A percentile compares a stretch with the other conserved stretches of the same genome.
Evolutionary conservation across 2,329 filamentous ascomycete genomes (phyloP).

Genomic region (Monosporascus ibericus): DNA sequence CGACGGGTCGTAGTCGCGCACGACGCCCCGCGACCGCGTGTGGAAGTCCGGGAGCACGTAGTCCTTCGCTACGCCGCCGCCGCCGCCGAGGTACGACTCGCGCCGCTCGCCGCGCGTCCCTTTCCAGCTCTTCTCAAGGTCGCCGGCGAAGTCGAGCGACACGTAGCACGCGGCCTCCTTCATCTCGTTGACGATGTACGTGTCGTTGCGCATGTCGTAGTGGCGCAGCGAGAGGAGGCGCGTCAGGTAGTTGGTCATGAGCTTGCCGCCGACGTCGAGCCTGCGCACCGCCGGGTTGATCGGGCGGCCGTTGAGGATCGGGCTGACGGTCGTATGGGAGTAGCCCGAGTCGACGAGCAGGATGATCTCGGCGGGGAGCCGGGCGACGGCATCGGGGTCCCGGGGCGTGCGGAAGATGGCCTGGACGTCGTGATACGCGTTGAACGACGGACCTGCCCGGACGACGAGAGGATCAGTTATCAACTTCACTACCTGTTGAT

Average conservation of each 20-base stretch:
- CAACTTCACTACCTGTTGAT: not conserved
- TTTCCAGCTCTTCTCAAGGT: slow-evolving; percentile 83
- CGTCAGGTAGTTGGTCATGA: slow-evolving; percentile 88
- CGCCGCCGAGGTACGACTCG: slow-evolving; percentile 41
- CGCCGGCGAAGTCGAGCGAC: slow-evolving; percentile 65
- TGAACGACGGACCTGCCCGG: slow-evolving; percentile 60
- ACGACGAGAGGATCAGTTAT: not conserved
- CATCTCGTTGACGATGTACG: slow-evolving; percentile 89
- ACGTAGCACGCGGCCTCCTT: slow-evolving; percentile 89
- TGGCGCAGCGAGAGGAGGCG: slow-evolving; percentile 84
- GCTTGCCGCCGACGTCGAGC: slow-evolving; percentile 86
- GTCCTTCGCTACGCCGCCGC: slow-evolving; percentile 68
- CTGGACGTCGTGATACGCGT: slow-evolving; percentile 76
- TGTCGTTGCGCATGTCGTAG: slow-evolving; percentile 93
- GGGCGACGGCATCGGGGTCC: slow-evolving; percentile 34
- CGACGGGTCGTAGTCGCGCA: slow-evolving; percentile 71
- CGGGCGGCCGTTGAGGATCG: slow-evolving; percentile 73
- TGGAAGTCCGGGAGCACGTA: slow-evolving; percentile 85
- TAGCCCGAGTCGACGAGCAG: slow-evolving; percentile 88
- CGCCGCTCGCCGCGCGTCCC: slow-evolving; percentile 57
- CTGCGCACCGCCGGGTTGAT: slow-evolving; percentile 76
- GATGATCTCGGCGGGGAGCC: slow-evolving; percentile 68
- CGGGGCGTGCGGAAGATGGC: slow-evolving; percentile 58
- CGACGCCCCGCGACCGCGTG: slow-evolving; percentile 54
- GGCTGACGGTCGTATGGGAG: slow-evolving; percentile 86